Conservation (phyloP, 495 filamentous ascomycete species). For the Rusavskia elegans region DNA sequence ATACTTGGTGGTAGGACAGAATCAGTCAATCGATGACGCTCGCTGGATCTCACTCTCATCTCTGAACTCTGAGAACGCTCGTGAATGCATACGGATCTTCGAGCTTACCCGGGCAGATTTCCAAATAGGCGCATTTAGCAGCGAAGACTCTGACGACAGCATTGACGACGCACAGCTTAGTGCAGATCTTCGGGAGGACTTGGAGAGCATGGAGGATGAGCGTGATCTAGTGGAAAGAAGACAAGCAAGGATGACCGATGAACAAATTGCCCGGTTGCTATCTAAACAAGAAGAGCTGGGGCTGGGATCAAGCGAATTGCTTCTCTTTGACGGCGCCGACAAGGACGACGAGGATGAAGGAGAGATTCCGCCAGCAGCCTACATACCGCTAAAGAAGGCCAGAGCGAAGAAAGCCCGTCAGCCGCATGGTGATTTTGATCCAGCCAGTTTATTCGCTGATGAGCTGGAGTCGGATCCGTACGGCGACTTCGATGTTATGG, state of each 20-base stretch:
- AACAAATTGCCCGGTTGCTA: conserved; percentile 41
- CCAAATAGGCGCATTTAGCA: neutral
- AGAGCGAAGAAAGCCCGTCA: neutral
- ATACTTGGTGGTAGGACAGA: conserved; percentile 34
- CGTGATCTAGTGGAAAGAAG: conserved; percentile 17
- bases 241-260: conserved; percentile 31
- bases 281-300: conserved; percentile 54
- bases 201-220: conserved; percentile 20
- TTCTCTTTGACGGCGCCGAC: conserved; percentile 32
- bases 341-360: conserved; percentile 5
- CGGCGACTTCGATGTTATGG: conserved; percentile 69
- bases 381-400: neutral
- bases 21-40: conserved; percentile 27
- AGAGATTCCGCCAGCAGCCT: neutral
- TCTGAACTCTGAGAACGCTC: conserved; percentile 12
- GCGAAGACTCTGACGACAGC: conserved; percentile 14
- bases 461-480: conserved; percentile 45
- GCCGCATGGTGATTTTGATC: conserved; percentile 28
- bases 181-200: conserved; percentile 21
- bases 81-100: conserved; percentile 22
- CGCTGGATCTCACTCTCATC: conserved; percentile 27
- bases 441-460: conserved; percentile 48
- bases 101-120: conserved; percentile 18
- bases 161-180: conserved; percentile 20
- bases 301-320: conserved; percentile 37